Evolutionary conservation across 805 yeast genomes (phyloP).

Genomic region (Cyberlindnera americana): DNA sequence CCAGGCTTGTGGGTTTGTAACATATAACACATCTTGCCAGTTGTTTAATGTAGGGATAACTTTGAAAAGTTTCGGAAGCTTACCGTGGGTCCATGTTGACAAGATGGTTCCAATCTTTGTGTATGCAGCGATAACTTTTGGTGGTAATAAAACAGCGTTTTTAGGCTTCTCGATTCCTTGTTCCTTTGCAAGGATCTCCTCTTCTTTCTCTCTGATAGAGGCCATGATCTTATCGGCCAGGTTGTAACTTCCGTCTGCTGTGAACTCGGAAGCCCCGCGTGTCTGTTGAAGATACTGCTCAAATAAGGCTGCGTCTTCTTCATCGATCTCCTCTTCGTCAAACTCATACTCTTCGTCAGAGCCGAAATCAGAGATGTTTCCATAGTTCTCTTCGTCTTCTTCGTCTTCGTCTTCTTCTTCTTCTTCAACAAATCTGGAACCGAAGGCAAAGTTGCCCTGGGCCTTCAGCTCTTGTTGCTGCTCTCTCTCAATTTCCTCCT

Average conservation of each 20-base stretch:
- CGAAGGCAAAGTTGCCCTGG: constrained; percentile 28
- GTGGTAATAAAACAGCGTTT: constrained; percentile 86
- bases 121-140: constrained; percentile 93
- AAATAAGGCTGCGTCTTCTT: constrained; percentile 79
- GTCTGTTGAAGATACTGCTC: constrained; percentile 62
- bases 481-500: constrained; percentile 80
- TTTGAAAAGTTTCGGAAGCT: constrained; percentile 93
- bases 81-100: constrained; percentile 90
- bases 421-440: constrained; percentile 43
- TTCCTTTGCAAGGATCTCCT: constrained; percentile 28
- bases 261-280: constrained; percentile 31
- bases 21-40: constrained; percentile 94
- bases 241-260: constrained; percentile 47
- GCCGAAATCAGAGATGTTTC: constrained; percentile 45
- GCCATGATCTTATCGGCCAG: constrained; percentile 94
- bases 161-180: constrained; percentile 38
- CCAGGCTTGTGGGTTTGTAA: constrained; percentile 91
- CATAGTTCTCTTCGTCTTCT: constrained; percentile 36
- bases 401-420: constrained; percentile 42
- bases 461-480: constrained; percentile 36
- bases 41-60: constrained; percentile 88
- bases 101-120: constrained; percentile 86
- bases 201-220: constrained; percentile 74
- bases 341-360: constrained; percentile 51
- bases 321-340: constrained; percentile 64